Base-by-base conservation (phyloP, 305 asterid genomes). In the Petunia hybrid region DNA sequence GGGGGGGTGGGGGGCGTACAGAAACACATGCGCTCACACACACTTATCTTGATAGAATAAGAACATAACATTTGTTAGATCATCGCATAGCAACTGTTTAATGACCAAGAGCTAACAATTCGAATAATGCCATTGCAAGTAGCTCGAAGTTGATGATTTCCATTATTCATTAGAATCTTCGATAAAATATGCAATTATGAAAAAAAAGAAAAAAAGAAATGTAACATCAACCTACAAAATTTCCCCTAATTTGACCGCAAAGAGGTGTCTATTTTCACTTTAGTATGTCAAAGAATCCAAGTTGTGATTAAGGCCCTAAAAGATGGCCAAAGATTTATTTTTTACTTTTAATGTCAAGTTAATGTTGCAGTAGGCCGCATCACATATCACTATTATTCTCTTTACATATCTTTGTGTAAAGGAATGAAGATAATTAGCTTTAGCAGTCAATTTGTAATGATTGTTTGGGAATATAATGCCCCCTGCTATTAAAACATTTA, bases 331-430 rank as follows among this genome's bases (percentile, higher is more conserved):
- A 67, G 62, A 81, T 3, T 70, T 78, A 42, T 80, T 45, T 38
- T 59, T 48, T 48, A 75, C 48, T 35, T 74, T 64, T 56, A 80
- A 45, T 13, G 35, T n/a, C 68, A 55, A 80, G 79, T 57, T 80
- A 48, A 71, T 71, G 43, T 48, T 71, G 78, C 85, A 80, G 66
- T 83, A 82, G 62, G 90, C 89, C 87, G 88, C 88, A 65, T 85
- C 84, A 35, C 79, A 63, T 48, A 53, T 68, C 62, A 76, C 35
- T 76, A 36, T 57, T 80, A 56, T 77, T 82, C 76, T 80, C 80
- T 40, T 46, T 64, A 63, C 14, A 76, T 42, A 31, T 60, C 45
- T 22, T 53, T 55, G 59, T 39, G 78, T 77, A 75, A 63, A 76
- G 77, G 4, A 68, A 83, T 64, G 75, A 62, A 43, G 8, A 8